These are phyloP conservation scores for Candida nemodendra DNA, from an alignment of 805 yeast genomes.

Conservation along the genomic window DNA sequence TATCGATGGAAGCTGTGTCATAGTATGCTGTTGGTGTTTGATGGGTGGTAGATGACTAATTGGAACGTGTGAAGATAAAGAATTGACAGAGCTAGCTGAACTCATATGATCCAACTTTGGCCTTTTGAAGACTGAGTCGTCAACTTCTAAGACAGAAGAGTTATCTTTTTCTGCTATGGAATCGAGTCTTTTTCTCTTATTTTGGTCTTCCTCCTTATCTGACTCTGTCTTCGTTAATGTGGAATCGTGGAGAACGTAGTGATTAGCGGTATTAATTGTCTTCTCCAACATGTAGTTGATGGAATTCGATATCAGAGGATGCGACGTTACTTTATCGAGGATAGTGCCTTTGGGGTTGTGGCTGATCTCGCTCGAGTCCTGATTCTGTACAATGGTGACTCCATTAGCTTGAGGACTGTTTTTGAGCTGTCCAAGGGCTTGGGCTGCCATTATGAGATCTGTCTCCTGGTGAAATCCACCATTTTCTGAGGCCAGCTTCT, in stretches of 20 bases:
- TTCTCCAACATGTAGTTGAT: constrained; percentile 37
- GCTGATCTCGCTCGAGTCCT: not conserved
- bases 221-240: not conserved
- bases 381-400: not conserved
- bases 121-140: constrained; percentile 12
- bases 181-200: constrained; percentile 20
- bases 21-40: constrained; percentile 1
- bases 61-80: constrained; percentile 1
- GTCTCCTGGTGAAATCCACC: not conserved
- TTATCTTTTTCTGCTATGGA: not conserved
- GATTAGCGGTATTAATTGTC: constrained; percentile 31
- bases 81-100: constrained; percentile 8
- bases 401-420: constrained; percentile 7
- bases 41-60: not conserved
- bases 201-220: constrained; percentile 7
- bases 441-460: constrained; percentile 28
- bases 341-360: constrained; percentile 20
- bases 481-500: not conserved
- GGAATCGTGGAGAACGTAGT: constrained; percentile 16
- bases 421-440: constrained; percentile 31
- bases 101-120: constrained; percentile 18
- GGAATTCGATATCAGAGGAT: constrained; percentile 37
- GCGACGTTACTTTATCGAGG: constrained; percentile 36
- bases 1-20: constrained; percentile 8
- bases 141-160: not conserved